Conservation (phyloP, 2,329 filamentous ascomycete species). For the Colletotrichum trifolii region DNA sequence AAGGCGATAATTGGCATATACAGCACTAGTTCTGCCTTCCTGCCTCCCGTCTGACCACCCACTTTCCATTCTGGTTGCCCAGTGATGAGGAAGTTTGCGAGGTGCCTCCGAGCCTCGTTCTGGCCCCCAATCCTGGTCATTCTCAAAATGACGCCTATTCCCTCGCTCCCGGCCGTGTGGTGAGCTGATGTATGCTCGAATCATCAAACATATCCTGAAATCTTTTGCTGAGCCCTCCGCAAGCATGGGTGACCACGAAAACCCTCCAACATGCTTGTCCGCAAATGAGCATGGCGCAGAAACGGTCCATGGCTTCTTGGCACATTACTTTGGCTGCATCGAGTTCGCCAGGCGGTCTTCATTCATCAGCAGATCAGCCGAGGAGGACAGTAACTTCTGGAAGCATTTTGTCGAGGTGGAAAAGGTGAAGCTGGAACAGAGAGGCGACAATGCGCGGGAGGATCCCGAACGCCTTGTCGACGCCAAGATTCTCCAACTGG, state of each 20-base stretch:
- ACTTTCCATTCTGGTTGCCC: neutral
- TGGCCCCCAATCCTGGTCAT: conserved; percentile 6
- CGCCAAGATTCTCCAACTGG: neutral
- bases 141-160: neutral
- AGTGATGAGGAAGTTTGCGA: neutral
- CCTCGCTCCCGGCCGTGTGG: neutral
- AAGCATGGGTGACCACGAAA: conserved; percentile 4
- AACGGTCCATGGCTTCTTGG: neutral
- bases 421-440: neutral
- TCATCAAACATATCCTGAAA: neutral
- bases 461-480: neutral
- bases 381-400: neutral
- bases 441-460: neutral
- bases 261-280: conserved; percentile 1
- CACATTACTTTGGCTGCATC: conserved; percentile 26
- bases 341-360: neutral
- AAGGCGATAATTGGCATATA: neutral
- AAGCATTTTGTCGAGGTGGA: neutral
- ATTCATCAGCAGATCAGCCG: neutral
- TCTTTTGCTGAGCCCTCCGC: neutral
- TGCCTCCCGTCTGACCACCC: conserved; percentile 14
- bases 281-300: neutral
- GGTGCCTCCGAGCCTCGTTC: conserved; percentile 8
- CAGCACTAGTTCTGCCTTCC: neutral
- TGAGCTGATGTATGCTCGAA: neutral